These are phyloP conservation scores for Termitomyces sp. DNA, from an alignment of 768 basidiomycete genomes.

Conservation along the genomic window DNA sequence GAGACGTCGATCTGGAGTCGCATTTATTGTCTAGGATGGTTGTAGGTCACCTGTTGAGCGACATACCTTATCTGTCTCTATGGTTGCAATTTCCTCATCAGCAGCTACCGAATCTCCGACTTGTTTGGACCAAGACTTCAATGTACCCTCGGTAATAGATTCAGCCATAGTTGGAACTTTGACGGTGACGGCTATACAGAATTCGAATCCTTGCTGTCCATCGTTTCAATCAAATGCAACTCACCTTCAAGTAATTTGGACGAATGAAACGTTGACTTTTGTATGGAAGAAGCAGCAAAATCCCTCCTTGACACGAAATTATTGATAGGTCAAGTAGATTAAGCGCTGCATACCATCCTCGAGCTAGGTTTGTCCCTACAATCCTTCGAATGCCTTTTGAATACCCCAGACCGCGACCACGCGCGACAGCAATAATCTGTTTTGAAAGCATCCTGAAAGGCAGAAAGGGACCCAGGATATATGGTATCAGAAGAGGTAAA, in stretches of 20 bases:
- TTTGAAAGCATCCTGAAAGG: conserved; percentile 56
- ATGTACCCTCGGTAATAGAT: conserved; percentile 95
- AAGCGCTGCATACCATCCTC: conserved; percentile 38
- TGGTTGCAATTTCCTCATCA: conserved; percentile 96
- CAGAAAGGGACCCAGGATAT: conserved; percentile 4
- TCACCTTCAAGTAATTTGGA: conserved; percentile 66
- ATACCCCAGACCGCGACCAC: conserved; percentile 48
- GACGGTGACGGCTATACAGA: conserved; percentile 68
- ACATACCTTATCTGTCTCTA: conserved; percentile 96
- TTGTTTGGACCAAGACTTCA: conserved; percentile 93
- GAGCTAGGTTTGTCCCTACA: conserved; percentile 29
- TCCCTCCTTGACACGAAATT: conserved; percentile 31
- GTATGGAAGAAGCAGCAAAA: conserved; percentile 38
- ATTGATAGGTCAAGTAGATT: conserved; percentile 6
- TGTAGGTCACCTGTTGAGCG: not conserved
- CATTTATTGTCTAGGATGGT: conserved; percentile 3
- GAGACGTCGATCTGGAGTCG: conserved; percentile 87
- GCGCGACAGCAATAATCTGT: conserved; percentile 61
- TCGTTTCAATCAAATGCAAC: conserved; percentile 8
- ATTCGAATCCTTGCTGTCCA: not conserved
- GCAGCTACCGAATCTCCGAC: conserved; percentile 85
- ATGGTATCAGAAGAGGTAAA: not conserved
- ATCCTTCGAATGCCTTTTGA: conserved; percentile 27
- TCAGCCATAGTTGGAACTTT: conserved; percentile 98
- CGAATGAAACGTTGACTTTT: conserved; percentile 63